Base-by-base conservation (phyloP, 805 yeast species). In the Ogataea henricii region DNA sequence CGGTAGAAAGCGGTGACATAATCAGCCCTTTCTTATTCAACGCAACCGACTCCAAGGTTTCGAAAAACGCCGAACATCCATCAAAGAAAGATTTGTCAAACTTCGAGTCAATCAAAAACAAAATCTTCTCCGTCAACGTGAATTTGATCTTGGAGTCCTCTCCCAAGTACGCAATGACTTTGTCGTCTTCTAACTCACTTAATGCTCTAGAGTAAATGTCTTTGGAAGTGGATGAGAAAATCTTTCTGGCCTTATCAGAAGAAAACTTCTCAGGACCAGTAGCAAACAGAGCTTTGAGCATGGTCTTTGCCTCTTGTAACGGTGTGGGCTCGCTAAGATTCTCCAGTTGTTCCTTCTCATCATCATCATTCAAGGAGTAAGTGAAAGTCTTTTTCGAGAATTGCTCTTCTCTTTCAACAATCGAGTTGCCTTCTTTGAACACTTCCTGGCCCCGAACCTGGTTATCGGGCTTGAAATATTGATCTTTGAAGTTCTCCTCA, bases 321-420 rank as follows among this genome's bases (percentile, higher is more conserved):
- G 44, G 40, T 1, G 57, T 47, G 13, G 66, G 66, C 12, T 46
- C 48, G 8, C 10, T 6, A 9, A 17, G n/a, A 4, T 3, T 30
- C n/a, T 13, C 39, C 3, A 58, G 22, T 20, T 51, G 25, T 18
- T 56, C 41, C 20, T 49, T 49, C 6, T 47, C 57, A 14, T 53
- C 49, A 3, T 57, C 17, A 4, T 30, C 52, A 12, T 27, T 9
- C 30, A 58, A 54, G 7, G 72, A 61, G 40, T 61, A 68, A 21
- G 74, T 67, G 58, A 79, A 85, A 0, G 77, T 66, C 1, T 70
- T 66, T 30, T 69, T 70, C 0, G 79, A 65, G 41, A 83, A 64
- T 22, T 73, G 67, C 9, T 77, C 77, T 55, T 87, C 91, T 45
- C 86, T 78, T 56, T 85, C 89, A 45, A 85, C 69, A 85, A 87